Base-by-base conservation (phyloP, 1,284 basidiomycete genomes). In the Pisolithus thermaeus region DNA sequence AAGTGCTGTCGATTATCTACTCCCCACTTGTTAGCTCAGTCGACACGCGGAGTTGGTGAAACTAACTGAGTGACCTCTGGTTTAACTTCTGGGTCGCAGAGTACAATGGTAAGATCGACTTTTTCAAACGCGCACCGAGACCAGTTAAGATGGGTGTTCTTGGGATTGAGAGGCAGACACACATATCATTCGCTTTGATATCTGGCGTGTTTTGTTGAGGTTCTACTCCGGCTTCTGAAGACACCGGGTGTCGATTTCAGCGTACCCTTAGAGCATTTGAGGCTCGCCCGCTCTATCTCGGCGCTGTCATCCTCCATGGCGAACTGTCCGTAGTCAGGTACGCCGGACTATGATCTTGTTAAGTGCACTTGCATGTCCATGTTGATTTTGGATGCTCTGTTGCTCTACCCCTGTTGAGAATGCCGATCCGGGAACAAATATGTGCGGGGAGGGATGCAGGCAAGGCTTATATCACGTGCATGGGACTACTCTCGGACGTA, bases 181-280 rank as follows among this genome's bases (percentile, higher is more conserved):
- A 90, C 87, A 80, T 57, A 80, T 90, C 88, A 91, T 90, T 46
- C 86, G 74, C 60, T 87, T 84, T 1, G 87, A 90, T 53, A 88
- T 87, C 59, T 87, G 87, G 23, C 79, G 78, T 0, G 88, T 90
- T 68, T 90, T 91, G 66, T 87, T 83, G 44, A 91, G 73, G 64
- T 91, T 90, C 68, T 91, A 89, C 70, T 91, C 87, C 9, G 91
- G 77, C 88, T 90, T 50, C 37, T 9, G 20, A 35, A 3, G 30
- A 40, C 35, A 39, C 16, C 25, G 25, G 11, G 8, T 11, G 16
- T 41, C 42, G 28, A n/a, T 14, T 14, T 42, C 35, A 51, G 16
- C 25, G 18, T 14, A 18, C 9, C 25, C 8, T 25, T 25, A 6
- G 39, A 9, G 14, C 16, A 14, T 16, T 12, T 42, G 42, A 55